Conservation (phyloP, 768 basidiomycete genomes). For the Hericium erinaceus region DNA sequence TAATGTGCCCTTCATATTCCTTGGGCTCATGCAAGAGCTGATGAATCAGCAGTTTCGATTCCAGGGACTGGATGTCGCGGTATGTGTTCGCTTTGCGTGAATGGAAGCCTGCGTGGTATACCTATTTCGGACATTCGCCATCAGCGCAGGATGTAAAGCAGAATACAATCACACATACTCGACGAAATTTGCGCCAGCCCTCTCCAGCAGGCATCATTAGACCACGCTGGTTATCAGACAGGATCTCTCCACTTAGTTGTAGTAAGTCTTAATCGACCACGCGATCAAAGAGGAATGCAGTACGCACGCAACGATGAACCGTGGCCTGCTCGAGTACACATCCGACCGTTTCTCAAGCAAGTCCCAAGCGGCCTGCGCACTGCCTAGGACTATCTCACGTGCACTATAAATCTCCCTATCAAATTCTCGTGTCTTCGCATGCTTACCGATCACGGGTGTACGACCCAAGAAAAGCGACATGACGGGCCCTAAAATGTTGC, state of each 20-base stretch:
- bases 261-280: background rate
- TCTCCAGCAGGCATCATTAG: constrained; percentile 36
- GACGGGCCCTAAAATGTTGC: constrained; percentile 22
- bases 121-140: constrained; percentile 14
- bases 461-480: constrained; percentile 33
- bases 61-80: constrained; percentile 36
- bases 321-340: constrained; percentile 39
- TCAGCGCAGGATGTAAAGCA: background rate
- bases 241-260: constrained; percentile 30
- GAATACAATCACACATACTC: constrained; percentile 18
- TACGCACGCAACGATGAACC: constrained; percentile 32
- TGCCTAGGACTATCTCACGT: constrained; percentile 28
- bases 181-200: constrained; percentile 39
- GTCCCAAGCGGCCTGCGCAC: constrained; percentile 37
- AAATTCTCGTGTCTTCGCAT: background rate
- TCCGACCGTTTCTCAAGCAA: constrained; percentile 38
- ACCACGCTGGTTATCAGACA: constrained; percentile 37
- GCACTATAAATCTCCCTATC: background rate
- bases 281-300: constrained; percentile 1
- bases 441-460: constrained; percentile 32
- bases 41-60: constrained; percentile 34
- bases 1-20: constrained; percentile 31
- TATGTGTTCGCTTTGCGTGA: constrained; percentile 33
- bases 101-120: constrained; percentile 37
- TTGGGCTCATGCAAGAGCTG: constrained; percentile 31